Conservation (phyloP, 352 stramenopile genomes). For the Globisporangium uncinulatum region DNA sequence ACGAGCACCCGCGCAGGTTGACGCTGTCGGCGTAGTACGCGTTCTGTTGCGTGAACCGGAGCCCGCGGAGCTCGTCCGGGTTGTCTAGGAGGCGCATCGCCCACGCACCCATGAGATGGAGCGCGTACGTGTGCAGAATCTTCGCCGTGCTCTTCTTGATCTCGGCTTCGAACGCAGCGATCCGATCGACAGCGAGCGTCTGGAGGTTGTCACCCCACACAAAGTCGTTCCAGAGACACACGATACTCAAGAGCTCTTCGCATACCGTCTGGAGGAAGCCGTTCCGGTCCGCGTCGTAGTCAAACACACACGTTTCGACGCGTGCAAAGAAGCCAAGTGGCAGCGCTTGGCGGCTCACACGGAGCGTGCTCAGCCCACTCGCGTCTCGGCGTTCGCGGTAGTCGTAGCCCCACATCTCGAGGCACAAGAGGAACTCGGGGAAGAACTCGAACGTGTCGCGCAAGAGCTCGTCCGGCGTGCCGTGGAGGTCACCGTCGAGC, state of each 20-base stretch:
- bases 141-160: conserved; percentile 56
- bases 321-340: conserved; percentile 37
- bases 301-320: conserved; percentile 42
- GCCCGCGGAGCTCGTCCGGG: conserved; percentile 32
- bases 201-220: conserved; percentile 61
- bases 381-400: conserved; percentile 30
- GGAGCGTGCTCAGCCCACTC: conserved; percentile 13
- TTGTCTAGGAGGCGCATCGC: conserved; percentile 33
- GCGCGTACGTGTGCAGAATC: conserved; percentile 50
- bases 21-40: conserved; percentile 63
- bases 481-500: conserved; percentile 41
- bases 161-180: conserved; percentile 53
- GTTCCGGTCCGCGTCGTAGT: conserved; percentile 63
- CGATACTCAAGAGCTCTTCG: conserved; percentile 64
- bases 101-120: conserved; percentile 59
- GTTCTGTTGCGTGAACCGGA: conserved; percentile 67
- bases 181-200: conserved; percentile 32
- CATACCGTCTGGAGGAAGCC: conserved; percentile 56
- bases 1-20: conserved; percentile 11
- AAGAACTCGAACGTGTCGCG: conserved; percentile 76
- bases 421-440: conserved; percentile 59
- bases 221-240: conserved; percentile 78
- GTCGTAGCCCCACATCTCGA: conserved; percentile 76
- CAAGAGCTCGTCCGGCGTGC: conserved; percentile 41
- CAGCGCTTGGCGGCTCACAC: conserved; percentile 13